Conservation (phyloP, 2,329 filamentous ascomycete genomes). For the Verticillium nubilum region DNA sequence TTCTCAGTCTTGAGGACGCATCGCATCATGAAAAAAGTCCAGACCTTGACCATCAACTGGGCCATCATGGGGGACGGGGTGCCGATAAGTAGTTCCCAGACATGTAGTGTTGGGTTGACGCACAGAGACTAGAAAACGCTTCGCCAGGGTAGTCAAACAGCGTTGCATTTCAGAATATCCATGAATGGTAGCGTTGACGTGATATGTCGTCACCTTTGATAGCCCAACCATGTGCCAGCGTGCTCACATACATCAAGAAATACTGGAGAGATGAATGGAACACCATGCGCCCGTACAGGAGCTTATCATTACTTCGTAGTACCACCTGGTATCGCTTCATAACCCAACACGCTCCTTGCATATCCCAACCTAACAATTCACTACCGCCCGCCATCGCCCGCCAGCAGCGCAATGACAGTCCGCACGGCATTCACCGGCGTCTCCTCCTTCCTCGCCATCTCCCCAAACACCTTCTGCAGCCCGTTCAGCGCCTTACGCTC, state of each 20-base stretch:
- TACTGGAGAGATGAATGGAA: background rate
- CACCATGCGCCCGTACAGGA: background rate
- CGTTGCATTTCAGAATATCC: background rate
- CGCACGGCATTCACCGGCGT: constrained; percentile 51
- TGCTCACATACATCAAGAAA: background rate
- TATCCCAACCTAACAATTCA: constrained; percentile 2
- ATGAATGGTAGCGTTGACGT: background rate
- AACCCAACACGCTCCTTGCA: background rate
- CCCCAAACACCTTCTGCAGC: constrained; percentile 56
- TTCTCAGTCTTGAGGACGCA: too few relatives aligned
- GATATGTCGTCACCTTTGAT: too few relatives aligned
- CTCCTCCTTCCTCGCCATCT: constrained; percentile 49
- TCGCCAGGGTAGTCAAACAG: too few relatives aligned
- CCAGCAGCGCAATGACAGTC: constrained; percentile 55
- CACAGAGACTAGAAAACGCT: too few relatives aligned
- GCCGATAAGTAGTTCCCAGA: too few relatives aligned
- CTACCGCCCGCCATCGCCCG: constrained; percentile 27
- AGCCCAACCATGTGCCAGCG: background rate
- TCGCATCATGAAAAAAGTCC: too few relatives aligned
- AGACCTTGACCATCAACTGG: too few relatives aligned
- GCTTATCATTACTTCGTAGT: background rate
- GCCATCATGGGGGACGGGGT: too few relatives aligned
- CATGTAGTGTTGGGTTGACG: too few relatives aligned
- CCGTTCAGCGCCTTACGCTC: constrained; percentile 47
- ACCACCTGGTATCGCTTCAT: background rate